phyloP scores from a whole-genome alignment of 352 stramenopile genomes.

The Plasmopara halstedii region DNA sequence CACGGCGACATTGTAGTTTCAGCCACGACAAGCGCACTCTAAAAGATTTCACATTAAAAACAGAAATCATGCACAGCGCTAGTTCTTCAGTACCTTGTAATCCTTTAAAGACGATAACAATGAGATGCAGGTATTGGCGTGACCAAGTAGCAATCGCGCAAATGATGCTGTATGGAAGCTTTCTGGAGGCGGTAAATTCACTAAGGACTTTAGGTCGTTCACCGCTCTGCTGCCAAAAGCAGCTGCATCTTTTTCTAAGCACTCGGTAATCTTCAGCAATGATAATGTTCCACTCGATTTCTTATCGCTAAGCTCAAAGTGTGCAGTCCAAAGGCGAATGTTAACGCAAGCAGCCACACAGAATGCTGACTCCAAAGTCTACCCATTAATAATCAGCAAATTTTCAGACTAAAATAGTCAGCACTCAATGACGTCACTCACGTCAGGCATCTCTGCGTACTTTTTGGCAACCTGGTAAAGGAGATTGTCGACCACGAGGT shows the following conservation, averaged over 20 bases:
- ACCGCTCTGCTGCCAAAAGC: conserved; percentile 1
- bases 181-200: conserved; percentile 36
- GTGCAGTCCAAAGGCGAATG: conserved; percentile 40
- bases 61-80: neutral
- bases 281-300: conserved; percentile 3
- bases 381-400: neutral
- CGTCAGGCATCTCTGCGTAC: conserved; percentile 42
- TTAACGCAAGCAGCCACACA: conserved; percentile 43
- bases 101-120: conserved; percentile 26
- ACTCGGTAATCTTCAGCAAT: conserved; percentile 6
- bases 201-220: conserved; percentile 9
- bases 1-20: conserved; percentile 28
- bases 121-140: conserved; percentile 30
- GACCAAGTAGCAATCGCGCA: conserved; percentile 37
- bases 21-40: conserved; percentile 21
- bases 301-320: conserved; percentile 18
- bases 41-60: conserved; percentile 1
- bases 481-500: conserved; percentile 69
- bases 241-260: neutral
- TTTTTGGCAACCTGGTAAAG: conserved; percentile 79
- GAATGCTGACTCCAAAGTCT: conserved; percentile 21
- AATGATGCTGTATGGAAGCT: conserved; percentile 37
- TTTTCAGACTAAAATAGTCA: neutral
- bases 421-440: conserved; percentile 5
- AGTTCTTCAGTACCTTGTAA: conserved; percentile 21